Evolutionary conservation across 306 rosid genomes (phyloP), one percentile per base, ranked within the genome.

Genomic region (Vicia sativa): DNA sequence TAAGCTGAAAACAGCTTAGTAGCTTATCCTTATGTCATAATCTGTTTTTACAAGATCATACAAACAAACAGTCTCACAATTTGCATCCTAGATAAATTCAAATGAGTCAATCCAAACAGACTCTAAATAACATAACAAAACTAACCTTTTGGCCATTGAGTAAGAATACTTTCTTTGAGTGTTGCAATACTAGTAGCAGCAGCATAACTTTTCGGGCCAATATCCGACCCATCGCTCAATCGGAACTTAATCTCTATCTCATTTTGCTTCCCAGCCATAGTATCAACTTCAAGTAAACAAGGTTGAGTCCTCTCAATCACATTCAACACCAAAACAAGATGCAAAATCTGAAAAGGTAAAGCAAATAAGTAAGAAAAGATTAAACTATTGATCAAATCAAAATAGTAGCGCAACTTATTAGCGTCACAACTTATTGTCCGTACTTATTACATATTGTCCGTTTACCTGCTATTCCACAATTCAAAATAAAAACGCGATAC

Each of bases 71-170:
- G 11, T 9, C 55, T 48, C 26, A 16, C 4, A 25, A 25, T 25
- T 25, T 25, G 28, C 28, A 25, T 25, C 4, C 28, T 25, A 25
- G 28, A 25, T 25, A 25, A 25, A 25, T 3, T 25, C 28, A 18
- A 49, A 49, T 18, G 16, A 49, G 5, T 18, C 6, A 18, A 49
- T 49, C 0, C 55, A 49, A 49, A 49, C 28, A 18, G 5, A 49
- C 13, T 2, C 8, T 10, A 52, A 52, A 11, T 26, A 26, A 26
- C 11, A 28, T 28, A 3, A 64, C 73, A 65, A 7, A 60, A 68
- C 75, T 62, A 79, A 91, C 97, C 97, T 87, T 87, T 87, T 68
- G 97, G 97, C 97, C 97, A 91, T 50, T 88, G 93, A 23, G 91
- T 81, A 79, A 91, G 87, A 78, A 91, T 72, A 63, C 81, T 86